Percentiles rank a stretch among this genome's conserved stretches.
Evolutionary conservation across 148 eudicot species (phyloP).

Genomic region (Diospyros kaki): DNA sequence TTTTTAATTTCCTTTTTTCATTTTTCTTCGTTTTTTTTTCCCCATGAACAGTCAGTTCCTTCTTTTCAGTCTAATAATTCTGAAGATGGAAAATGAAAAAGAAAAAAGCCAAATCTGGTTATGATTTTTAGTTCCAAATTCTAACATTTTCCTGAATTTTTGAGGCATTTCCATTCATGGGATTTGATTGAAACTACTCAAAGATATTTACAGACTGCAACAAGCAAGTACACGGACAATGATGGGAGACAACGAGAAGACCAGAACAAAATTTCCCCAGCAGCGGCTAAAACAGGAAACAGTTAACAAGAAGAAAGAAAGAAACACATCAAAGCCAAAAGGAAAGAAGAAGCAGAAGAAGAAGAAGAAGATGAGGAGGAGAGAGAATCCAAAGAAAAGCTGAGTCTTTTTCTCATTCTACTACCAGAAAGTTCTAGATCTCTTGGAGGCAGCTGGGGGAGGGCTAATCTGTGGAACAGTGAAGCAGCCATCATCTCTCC

Average conservation of each 20-base stretch:
- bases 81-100: neutral
- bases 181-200: neutral
- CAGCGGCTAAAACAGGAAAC: too few relatives aligned
- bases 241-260: neutral
- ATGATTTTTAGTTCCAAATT: neutral
- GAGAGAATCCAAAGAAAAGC: neutral
- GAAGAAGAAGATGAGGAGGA: neutral
- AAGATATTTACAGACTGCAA: too few relatives aligned
- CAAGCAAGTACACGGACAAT: constrained; percentile 3
- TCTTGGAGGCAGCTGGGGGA: constrained; percentile 31
- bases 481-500: constrained; percentile 41
- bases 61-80: too few relatives aligned
- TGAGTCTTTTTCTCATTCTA: too few relatives aligned
- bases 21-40: too few relatives aligned
- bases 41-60: too few relatives aligned
- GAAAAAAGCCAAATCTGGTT: neutral
- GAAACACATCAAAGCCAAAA: neutral
- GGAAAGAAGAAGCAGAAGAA: neutral
- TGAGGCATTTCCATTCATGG: neutral
- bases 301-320: too few relatives aligned
- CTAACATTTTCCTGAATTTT: neutral
- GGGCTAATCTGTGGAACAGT: constrained; percentile 63
- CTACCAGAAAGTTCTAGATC: constrained; percentile 48
- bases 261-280: neutral
- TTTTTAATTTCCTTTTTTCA: too few relatives aligned